Conservation (phyloP, 2,329 filamentous ascomycete genomes). For the Endoconidiophora polonica region DNA sequence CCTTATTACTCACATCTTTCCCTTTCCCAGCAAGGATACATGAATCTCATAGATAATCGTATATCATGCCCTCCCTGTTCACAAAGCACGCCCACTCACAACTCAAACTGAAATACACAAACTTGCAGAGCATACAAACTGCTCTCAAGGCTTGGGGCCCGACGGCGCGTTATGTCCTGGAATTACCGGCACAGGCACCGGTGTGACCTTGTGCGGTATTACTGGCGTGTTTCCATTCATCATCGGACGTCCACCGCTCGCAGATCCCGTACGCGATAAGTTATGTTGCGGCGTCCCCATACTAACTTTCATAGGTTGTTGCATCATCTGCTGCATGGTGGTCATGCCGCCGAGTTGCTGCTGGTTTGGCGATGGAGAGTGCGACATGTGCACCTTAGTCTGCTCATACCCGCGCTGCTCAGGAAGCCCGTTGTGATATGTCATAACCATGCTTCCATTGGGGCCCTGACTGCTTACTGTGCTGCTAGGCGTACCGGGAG, state of each 20-base stretch:
- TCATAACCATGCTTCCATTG: constrained; percentile 5
- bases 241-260: background rate
- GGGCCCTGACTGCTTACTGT: constrained; percentile 1
- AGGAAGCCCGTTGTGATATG: constrained; percentile 19
- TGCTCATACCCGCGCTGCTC: constrained; percentile 35
- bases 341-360: constrained; percentile 3
- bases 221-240: constrained; percentile 14
- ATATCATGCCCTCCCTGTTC: background rate
- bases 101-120: background rate
- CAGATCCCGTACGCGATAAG: background rate
- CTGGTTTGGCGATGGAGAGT: constrained; percentile 19
- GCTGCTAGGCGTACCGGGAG: constrained; percentile 7
- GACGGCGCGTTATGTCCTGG: constrained; percentile 15
- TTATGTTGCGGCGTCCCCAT: background rate
- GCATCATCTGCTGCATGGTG: background rate
- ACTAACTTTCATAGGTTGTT: background rate
- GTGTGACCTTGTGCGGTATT: constrained; percentile 27
- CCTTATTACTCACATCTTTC: background rate
- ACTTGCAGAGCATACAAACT: background rate
- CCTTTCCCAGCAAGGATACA: background rate
- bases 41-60: too few species aligned
- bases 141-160: background rate
- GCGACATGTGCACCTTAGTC: constrained; percentile 30
- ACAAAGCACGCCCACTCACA: background rate
- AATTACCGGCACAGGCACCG: constrained; percentile 27